A percentile compares a stretch with the other conserved stretches of the same genome.
phyloP scores from a whole-genome alignment of 495 filamentous ascomycete genomes.

The Staphylotrichum tortipilum region DNA sequence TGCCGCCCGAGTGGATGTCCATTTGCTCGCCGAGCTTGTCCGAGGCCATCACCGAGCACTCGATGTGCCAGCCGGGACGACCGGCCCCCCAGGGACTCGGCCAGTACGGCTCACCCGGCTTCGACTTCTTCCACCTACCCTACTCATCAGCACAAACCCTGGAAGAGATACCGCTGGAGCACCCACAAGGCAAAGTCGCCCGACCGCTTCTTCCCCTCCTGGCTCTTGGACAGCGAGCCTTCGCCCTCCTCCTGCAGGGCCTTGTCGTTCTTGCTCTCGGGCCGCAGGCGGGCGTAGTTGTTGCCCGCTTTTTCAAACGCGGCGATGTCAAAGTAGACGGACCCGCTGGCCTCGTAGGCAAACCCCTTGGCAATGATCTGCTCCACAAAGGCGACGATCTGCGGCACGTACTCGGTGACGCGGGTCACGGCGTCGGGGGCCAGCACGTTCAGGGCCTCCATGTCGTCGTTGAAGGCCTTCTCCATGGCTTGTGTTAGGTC shows the following conservation, averaged over 20 bases:
- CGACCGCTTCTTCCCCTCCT: slow-evolving; percentile 56
- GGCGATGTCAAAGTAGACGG: slow-evolving; percentile 88
- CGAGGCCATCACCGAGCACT: slow-evolving; percentile 95
- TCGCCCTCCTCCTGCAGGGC: slow-evolving; percentile 82
- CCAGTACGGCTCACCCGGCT: slow-evolving; percentile 89
- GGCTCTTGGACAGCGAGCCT: slow-evolving; percentile 64
- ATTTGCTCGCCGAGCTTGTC: slow-evolving; percentile 71
- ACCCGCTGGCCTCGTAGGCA: slow-evolving; percentile 78
- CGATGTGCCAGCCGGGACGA: slow-evolving; percentile 94
- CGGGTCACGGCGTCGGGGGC: slow-evolving; percentile 73
- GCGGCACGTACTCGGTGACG: slow-evolving; percentile 79
- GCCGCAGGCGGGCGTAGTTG: slow-evolving; percentile 75
- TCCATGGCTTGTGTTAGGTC: slow-evolving; percentile 77
- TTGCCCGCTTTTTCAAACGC: slow-evolving; percentile 80
- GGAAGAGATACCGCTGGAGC: neutral
- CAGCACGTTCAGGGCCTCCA: slow-evolving; percentile 77
- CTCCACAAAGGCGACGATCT: slow-evolving; percentile 65
- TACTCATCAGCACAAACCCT: neutral
- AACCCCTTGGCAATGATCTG: slow-evolving; percentile 76
- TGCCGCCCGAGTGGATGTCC: slow-evolving; percentile 90
- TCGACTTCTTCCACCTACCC: slow-evolving; percentile 74
- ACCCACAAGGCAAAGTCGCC: slow-evolving; percentile 71
- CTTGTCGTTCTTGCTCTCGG: slow-evolving; percentile 78
- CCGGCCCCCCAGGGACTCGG: slow-evolving; percentile 76
- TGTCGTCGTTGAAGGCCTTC: slow-evolving; percentile 71